Evolutionary conservation across 2,329 filamentous ascomycete genomes (phyloP).

Genomic region (Colletotrichum tanaceti): DNA sequence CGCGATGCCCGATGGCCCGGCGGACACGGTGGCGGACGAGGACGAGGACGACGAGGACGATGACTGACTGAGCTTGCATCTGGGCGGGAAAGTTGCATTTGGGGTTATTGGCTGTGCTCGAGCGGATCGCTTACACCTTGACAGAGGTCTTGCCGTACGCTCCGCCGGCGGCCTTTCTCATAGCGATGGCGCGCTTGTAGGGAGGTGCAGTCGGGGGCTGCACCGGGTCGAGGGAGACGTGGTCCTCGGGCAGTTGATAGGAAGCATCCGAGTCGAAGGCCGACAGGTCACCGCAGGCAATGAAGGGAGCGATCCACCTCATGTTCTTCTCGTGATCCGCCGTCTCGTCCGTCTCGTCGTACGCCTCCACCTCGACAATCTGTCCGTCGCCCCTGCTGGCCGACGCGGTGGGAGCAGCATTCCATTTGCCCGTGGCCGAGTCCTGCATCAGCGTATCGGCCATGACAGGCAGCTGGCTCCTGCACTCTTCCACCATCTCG

Average conservation of each 20-base stretch:
- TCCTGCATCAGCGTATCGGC: constrained; percentile 61
- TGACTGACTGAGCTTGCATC: constrained; percentile 8
- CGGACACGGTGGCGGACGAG: too few relatives aligned
- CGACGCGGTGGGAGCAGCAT: constrained; percentile 36
- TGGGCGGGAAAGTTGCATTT: neutral
- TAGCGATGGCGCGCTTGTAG: constrained; percentile 90
- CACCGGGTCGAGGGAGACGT: constrained; percentile 89
- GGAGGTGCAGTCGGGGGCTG: constrained; percentile 96
- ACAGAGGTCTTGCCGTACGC: constrained; percentile 77
- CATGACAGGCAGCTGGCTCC: constrained; percentile 54
- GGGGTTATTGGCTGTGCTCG: neutral
- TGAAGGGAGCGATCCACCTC: constrained; percentile 92
- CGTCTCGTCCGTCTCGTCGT: constrained; percentile 45
- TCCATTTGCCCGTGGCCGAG: constrained; percentile 57
- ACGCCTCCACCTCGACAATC: constrained; percentile 44
- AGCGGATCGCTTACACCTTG: constrained; percentile 44
- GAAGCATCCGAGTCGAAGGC: constrained; percentile 96
- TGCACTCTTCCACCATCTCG: constrained; percentile 59
- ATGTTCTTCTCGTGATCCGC: constrained; percentile 53
- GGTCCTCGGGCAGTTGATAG: constrained; percentile 86
- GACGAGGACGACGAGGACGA: too few relatives aligned
- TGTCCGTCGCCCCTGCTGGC: constrained; percentile 3
- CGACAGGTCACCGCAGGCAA: constrained; percentile 96
- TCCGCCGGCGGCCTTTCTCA: constrained; percentile 80
- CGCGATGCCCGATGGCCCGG: constrained; percentile 24